phyloP scores from a whole-genome alignment of 352 stramenopile genomes.

The Pythium angustatum region DNA sequence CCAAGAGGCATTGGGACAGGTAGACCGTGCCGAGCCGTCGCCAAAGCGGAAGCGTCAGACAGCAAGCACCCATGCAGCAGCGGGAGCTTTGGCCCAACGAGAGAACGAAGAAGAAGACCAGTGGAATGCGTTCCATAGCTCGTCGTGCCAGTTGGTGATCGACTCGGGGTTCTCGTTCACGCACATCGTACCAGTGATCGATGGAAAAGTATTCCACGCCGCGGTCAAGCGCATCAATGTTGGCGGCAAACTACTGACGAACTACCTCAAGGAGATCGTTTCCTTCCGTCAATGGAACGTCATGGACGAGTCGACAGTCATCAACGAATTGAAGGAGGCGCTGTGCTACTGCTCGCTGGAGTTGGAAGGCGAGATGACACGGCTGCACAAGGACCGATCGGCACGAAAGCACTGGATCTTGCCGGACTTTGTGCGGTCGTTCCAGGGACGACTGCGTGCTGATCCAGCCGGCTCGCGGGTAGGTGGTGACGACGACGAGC shows the following conservation, averaged over 20 bases:
- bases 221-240: slow-evolving; percentile 88
- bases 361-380: slow-evolving; percentile 76
- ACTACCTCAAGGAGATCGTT: slow-evolving; percentile 96
- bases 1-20: slow-evolving; percentile 1
- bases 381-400: slow-evolving; percentile 38
- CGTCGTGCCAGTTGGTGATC: slow-evolving; percentile 81
- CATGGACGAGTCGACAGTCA: slow-evolving; percentile 86
- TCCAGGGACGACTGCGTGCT: slow-evolving; percentile 46
- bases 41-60: slow-evolving; percentile 18
- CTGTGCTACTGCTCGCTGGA: slow-evolving; percentile 90
- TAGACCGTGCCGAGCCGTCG: background rate
- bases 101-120: slow-evolving; percentile 26
- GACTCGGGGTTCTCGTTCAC: slow-evolving; percentile 96
- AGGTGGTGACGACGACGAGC: slow-evolving; percentile 38
- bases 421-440: slow-evolving; percentile 78
- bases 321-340: slow-evolving; percentile 88
- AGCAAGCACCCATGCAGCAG: background rate
- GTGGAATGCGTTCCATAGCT: slow-evolving; percentile 45
- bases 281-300: slow-evolving; percentile 97
- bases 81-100: background rate
- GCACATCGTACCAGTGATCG: slow-evolving; percentile 91
- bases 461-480: background rate
- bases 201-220: slow-evolving; percentile 47
- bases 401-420: slow-evolving; percentile 73
- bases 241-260: slow-evolving; percentile 95